These are phyloP conservation scores for Hsuehochloa calcarea DNA, from an alignment of 176 grass and related monocot species.

Conservation along the genomic window DNA sequence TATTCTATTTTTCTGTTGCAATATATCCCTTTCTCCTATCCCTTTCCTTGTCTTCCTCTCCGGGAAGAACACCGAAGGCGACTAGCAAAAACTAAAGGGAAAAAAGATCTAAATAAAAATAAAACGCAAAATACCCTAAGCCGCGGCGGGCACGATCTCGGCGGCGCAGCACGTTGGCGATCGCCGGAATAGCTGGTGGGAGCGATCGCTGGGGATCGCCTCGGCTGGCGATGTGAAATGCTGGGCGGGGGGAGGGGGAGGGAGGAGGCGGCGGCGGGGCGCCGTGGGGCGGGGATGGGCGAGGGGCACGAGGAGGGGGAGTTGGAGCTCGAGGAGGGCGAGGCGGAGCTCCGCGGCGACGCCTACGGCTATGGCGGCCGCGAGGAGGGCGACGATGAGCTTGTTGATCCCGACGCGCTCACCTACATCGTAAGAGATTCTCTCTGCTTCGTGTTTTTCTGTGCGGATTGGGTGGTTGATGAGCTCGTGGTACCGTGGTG, in stretches of 20 bases:
- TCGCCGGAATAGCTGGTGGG: constrained; percentile 1
- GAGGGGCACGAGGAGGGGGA: constrained; percentile 46
- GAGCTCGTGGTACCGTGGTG: not conserved
- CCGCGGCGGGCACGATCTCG: constrained; percentile 17
- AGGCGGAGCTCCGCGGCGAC: constrained; percentile 25
- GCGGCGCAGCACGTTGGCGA: constrained; percentile 22
- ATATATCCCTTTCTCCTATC: not conserved
- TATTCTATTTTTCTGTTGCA: not conserved
- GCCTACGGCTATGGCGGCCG: not conserved
- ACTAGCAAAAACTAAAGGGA: not conserved
- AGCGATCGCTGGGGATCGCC: not conserved
- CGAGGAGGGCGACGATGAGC: constrained; percentile 8
- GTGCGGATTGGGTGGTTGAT: constrained; percentile 10
- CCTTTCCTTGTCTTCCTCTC: not conserved
- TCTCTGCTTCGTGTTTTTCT: not conserved
- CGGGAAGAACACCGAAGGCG: constrained; percentile 6
- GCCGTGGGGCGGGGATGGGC: not conserved
- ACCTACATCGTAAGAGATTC: constrained; percentile 60
- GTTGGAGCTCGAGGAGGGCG: constrained; percentile 52
- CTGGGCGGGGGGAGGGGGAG: not conserved
- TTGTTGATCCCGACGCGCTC: constrained; percentile 43
- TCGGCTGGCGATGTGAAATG: constrained; percentile 15
- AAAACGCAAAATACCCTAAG: constrained; percentile 31
- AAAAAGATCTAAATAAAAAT: constrained; percentile 24
- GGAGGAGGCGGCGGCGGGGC: not conserved